phyloP scores from a whole-genome alignment of 1,284 basidiomycete species.

The Abortiporus biennis region DNA sequence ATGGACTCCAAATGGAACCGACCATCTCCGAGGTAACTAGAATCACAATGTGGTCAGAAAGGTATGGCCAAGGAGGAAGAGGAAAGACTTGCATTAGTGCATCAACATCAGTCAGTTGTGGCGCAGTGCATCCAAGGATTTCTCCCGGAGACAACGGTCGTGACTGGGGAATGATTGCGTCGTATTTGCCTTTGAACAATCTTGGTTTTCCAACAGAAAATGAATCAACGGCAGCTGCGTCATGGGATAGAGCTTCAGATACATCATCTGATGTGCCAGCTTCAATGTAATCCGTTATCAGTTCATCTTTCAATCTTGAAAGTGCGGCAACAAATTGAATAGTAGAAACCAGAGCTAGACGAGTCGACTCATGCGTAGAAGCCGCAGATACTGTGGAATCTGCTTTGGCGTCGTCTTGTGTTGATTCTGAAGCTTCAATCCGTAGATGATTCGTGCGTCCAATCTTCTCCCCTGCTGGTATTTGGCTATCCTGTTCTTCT shows the following conservation, averaged over 20 bases:
- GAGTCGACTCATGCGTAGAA: constrained; percentile 42
- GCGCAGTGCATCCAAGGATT: constrained; percentile 96
- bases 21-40: constrained; percentile 94
- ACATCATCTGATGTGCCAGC: constrained; percentile 9
- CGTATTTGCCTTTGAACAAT: constrained; percentile 64
- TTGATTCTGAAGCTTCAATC: constrained; percentile 37
- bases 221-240: too few relatives aligned
- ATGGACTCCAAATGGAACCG: constrained; percentile 98
- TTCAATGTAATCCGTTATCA: constrained; percentile 37
- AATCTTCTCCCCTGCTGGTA: constrained; percentile 51
- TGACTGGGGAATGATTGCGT: constrained; percentile 80
- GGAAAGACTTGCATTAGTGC: constrained; percentile 68
- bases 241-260: constrained; percentile 11
- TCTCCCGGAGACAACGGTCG: constrained; percentile 96
- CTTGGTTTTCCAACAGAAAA: constrained; percentile 15
- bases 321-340: constrained; percentile 94
- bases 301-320: constrained; percentile 78
- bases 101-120: constrained; percentile 74
- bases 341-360: constrained; percentile 87
- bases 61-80: constrained; percentile 5
- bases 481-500: constrained; percentile 40
- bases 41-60: constrained; percentile 7
- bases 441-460: constrained; percentile 44
- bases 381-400: constrained; percentile 5
- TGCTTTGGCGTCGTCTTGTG: constrained; percentile 7